Evolutionary conservation across 768 basidiomycete species (phyloP).

Genomic region (Psilocybe cubensis): DNA sequence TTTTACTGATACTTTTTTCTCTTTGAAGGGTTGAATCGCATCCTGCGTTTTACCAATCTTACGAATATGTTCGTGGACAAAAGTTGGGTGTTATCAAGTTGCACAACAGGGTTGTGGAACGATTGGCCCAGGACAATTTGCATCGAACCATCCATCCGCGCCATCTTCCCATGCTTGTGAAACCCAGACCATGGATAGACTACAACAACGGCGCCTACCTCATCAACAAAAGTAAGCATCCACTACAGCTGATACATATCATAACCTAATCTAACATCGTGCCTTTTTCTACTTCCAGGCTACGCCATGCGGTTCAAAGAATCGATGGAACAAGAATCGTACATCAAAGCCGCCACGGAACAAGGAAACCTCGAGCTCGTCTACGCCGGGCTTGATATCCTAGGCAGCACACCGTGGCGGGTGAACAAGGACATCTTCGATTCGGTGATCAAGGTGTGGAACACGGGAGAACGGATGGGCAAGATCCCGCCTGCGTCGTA

Average conservation of each 20-base stretch:
- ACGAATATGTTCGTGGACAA: constrained; percentile 92
- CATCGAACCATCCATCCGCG: constrained; percentile 83
- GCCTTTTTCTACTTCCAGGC: constrained; percentile 25
- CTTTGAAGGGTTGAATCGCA: constrained; percentile 63
- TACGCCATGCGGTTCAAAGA: constrained; percentile 93
- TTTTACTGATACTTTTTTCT: constrained; percentile 8
- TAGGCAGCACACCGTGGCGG: constrained; percentile 89
- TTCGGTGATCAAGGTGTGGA: constrained; percentile 82
- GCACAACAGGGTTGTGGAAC: constrained; percentile 78
- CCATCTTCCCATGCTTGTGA: constrained; percentile 93
- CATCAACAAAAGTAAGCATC: constrained; percentile 66
- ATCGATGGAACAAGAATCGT: constrained; percentile 78
- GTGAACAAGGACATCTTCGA: constrained; percentile 83
- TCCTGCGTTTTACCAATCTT: constrained; percentile 89
- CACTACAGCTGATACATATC: neutral
- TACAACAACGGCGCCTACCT: constrained; percentile 84
- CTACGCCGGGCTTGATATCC: constrained; percentile 86
- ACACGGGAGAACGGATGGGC: constrained; percentile 77
- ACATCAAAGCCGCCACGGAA: constrained; percentile 75
- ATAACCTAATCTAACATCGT: constrained; percentile 2
- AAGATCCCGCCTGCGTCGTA: constrained; percentile 81
- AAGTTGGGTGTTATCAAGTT: constrained; percentile 92
- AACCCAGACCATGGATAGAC: constrained; percentile 85
- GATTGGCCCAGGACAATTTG: constrained; percentile 75
- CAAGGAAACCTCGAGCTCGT: constrained; percentile 82